These are phyloP conservation scores for Penicillium simplicissimum DNA, from an alignment of 495 filamentous ascomycete genomes.

Conservation along the genomic window DNA sequence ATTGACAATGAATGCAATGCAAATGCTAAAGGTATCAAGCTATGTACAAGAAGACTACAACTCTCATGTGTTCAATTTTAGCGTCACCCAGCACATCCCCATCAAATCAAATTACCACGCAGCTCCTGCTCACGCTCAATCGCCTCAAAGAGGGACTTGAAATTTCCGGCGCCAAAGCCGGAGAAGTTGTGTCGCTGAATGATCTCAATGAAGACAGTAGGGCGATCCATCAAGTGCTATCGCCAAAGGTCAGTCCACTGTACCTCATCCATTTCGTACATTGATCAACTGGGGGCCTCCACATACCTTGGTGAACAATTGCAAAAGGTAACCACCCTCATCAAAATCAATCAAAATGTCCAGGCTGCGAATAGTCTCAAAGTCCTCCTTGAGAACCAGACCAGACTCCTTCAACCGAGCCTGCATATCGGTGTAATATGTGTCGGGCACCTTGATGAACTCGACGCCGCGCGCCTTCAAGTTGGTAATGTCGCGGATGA, in stretches of 20 bases:
- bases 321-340: slow-evolving; percentile 79
- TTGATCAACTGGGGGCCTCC: not conserved
- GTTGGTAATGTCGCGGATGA: slow-evolving; percentile 70
- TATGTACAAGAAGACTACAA: not conserved
- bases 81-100: not conserved
- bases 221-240: slow-evolving; percentile 83
- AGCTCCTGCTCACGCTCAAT: slow-evolving; percentile 86
- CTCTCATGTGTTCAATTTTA: not conserved
- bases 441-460: slow-evolving; percentile 81
- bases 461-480: slow-evolving; percentile 78
- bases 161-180: slow-evolving; percentile 93
- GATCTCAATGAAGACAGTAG: slow-evolving; percentile 92
- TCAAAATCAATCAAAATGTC: slow-evolving; percentile 93
- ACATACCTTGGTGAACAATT: slow-evolving; percentile 78
- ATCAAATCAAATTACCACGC: slow-evolving; percentile 68
- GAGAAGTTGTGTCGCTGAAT: slow-evolving; percentile 85
- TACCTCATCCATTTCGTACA: not conserved
- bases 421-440: slow-evolving; percentile 79
- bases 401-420: slow-evolving; percentile 58
- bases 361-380: slow-evolving; percentile 67
- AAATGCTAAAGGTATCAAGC: slow-evolving; percentile 1
- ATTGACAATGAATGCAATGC: not conserved
- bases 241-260: slow-evolving; percentile 20
- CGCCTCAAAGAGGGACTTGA: slow-evolving; percentile 89
- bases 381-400: slow-evolving; percentile 66